Evolutionary conservation across 805 yeast species (phyloP).

Genomic region (Ogataea wickerhamii): DNA sequence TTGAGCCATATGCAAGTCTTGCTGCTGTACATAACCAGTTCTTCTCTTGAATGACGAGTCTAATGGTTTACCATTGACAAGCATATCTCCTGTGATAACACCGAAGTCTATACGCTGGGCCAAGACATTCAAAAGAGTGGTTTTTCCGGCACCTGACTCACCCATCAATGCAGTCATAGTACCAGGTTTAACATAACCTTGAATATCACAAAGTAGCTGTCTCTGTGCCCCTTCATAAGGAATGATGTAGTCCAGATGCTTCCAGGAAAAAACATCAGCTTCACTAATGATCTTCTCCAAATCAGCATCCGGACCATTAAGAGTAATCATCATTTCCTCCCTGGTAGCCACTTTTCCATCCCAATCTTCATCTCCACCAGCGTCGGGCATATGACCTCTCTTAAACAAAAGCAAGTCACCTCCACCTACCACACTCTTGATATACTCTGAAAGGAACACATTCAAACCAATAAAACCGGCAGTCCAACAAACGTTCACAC

Average conservation of each 20-base stretch:
- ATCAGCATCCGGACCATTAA: constrained; percentile 24
- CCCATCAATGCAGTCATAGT: constrained; percentile 59
- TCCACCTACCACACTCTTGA: constrained; percentile 23
- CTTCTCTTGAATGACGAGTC: constrained; percentile 50
- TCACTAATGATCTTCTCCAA: constrained; percentile 18
- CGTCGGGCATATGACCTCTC: constrained; percentile 37
- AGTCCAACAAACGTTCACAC: constrained; percentile 47
- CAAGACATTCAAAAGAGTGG: constrained; percentile 50
- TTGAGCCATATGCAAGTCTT: constrained; percentile 48
- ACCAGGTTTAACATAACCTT: constrained; percentile 49
- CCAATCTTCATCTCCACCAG: constrained; percentile 32
- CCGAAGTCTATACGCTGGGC: constrained; percentile 52
- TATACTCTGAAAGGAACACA: constrained; percentile 26
- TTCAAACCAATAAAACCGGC: constrained; percentile 25
- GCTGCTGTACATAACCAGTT: constrained; percentile 56
- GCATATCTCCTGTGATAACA: constrained; percentile 52
- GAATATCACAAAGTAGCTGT: constrained; percentile 40
- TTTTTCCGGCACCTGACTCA: constrained; percentile 62
- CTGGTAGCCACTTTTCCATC: constrained; percentile 37
- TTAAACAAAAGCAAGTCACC: constrained; percentile 38
- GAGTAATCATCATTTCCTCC: constrained; percentile 23
- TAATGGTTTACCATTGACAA: constrained; percentile 49
- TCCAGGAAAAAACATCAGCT: constrained; percentile 58
- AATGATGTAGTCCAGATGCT: constrained; percentile 54
- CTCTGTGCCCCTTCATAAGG: constrained; percentile 43